Evolutionary conservation across 345 rosid species (phyloP).

Genomic region (Citropsis articulata): DNA sequence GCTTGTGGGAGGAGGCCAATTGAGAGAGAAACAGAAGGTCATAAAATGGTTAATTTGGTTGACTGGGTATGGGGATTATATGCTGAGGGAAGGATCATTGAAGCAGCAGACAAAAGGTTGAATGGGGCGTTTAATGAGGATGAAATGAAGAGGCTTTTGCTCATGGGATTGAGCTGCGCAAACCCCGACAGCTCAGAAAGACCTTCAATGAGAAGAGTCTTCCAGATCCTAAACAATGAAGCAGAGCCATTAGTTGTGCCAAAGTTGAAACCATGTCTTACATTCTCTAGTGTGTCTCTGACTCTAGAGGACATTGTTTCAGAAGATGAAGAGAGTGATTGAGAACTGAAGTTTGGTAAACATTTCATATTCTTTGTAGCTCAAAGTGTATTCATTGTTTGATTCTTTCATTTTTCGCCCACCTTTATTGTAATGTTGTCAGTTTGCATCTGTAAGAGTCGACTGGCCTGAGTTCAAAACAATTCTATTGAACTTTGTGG

Average conservation of each 20-base stretch:
- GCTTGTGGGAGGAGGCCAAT: slow-evolving; percentile 94
- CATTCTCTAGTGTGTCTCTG: slow-evolving; percentile 58
- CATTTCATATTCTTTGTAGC: slow-evolving; percentile 5
- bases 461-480: slow-evolving; percentile 54
- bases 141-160: slow-evolving; percentile 81
- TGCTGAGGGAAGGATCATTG: slow-evolving; percentile 64
- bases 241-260: slow-evolving; percentile 53
- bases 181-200: slow-evolving; percentile 75
- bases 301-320: slow-evolving; percentile 83
- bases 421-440: not conserved
- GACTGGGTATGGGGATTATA: slow-evolving; percentile 89
- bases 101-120: slow-evolving; percentile 71
- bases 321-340: slow-evolving; percentile 36
- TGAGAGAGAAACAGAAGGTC: slow-evolving; percentile 59
- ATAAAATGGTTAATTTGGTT: slow-evolving; percentile 80
- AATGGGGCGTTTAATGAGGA: slow-evolving; percentile 57
- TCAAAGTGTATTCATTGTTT: slow-evolving; percentile 28
- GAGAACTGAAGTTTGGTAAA: slow-evolving; percentile 11
- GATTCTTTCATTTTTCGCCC: slow-evolving; percentile 26
- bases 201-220: slow-evolving; percentile 81
- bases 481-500: slow-evolving; percentile 53
- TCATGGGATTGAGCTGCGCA: slow-evolving; percentile 79
- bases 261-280: slow-evolving; percentile 69
- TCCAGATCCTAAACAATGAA: slow-evolving; percentile 78
- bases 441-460: slow-evolving; percentile 19